phyloP scores from a whole-genome alignment of 331 rosid species.

The Erythrophleum ivorense region DNA sequence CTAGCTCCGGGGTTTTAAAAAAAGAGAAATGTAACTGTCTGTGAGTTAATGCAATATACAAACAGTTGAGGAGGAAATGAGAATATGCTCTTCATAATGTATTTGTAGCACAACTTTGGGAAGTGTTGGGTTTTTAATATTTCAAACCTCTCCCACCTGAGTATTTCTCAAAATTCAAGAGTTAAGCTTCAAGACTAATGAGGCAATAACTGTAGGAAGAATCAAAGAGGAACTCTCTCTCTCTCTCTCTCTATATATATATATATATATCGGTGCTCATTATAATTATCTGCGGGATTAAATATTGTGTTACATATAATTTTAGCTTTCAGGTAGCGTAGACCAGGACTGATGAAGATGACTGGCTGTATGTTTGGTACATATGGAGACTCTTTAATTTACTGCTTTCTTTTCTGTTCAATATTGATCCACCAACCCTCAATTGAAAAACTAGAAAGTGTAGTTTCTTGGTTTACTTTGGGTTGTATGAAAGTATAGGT shows the following conservation, averaged over 20 bases:
- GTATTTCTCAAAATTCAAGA: neutral
- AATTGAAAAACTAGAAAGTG: neutral
- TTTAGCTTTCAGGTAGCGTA: neutral
- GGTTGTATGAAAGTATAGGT: neutral
- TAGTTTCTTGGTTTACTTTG: neutral
- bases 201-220: neutral
- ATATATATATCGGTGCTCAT: neutral
- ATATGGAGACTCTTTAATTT: neutral
- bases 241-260: neutral
- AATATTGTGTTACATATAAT: neutral
- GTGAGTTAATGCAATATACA: neutral
- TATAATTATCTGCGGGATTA: neutral
- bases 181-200: neutral
- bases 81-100: neutral
- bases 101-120: neutral
- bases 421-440: neutral
- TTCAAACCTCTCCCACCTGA: neutral
- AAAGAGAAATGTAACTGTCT: neutral
- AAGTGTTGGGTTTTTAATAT: neutral
- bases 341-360: neutral
- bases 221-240: neutral
- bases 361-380: neutral
- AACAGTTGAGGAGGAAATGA: neutral
- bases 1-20: neutral
- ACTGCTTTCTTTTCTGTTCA: neutral